Evolutionary conservation across 768 basidiomycete genomes (phyloP).

Genomic region (Hemileccinum rubropunctum): DNA sequence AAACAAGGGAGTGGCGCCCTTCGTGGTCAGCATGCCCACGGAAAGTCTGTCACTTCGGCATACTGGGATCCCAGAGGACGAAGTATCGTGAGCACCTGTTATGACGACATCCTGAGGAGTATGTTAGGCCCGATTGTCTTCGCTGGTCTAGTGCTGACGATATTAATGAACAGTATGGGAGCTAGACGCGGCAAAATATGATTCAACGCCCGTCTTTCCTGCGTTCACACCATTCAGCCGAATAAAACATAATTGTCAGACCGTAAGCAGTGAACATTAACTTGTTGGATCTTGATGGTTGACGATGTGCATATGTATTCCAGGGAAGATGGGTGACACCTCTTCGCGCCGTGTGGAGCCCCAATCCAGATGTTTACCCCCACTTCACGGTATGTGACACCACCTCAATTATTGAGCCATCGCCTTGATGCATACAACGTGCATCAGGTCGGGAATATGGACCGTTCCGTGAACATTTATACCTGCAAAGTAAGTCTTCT

Average conservation of each 20-base stretch:
- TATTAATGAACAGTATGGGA: conserved; percentile 65
- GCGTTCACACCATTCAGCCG: conserved; percentile 61
- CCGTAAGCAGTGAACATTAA: conserved; percentile 42
- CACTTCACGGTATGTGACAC: conserved; percentile 67
- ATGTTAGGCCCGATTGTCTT: conserved; percentile 24
- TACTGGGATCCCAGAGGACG: conserved; percentile 85
- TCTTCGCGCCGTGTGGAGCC: conserved; percentile 73
- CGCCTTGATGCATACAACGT: neutral
- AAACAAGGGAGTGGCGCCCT: conserved; percentile 52
- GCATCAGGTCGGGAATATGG: conserved; percentile 70
- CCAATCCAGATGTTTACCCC: conserved; percentile 76
- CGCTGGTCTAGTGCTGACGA: conserved; percentile 8
- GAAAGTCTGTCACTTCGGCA: conserved; percentile 77
- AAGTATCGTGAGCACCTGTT: conserved; percentile 78
- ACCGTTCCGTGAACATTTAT: conserved; percentile 72
- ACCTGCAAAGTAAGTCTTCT: conserved; percentile 56
- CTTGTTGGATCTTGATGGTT: neutral
- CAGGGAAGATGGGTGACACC: conserved; percentile 84
- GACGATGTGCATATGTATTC: conserved; percentile 1
- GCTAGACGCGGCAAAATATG: conserved; percentile 49
- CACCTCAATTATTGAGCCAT: neutral
- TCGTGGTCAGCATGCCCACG: conserved; percentile 65
- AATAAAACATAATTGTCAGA: conserved; percentile 76
- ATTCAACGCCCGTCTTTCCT: conserved; percentile 48
- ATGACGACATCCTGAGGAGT: conserved; percentile 77